These are phyloP conservation scores for Agrocybe praecox DNA, from an alignment of 768 basidiomycete species.

Conservation along the genomic window DNA sequence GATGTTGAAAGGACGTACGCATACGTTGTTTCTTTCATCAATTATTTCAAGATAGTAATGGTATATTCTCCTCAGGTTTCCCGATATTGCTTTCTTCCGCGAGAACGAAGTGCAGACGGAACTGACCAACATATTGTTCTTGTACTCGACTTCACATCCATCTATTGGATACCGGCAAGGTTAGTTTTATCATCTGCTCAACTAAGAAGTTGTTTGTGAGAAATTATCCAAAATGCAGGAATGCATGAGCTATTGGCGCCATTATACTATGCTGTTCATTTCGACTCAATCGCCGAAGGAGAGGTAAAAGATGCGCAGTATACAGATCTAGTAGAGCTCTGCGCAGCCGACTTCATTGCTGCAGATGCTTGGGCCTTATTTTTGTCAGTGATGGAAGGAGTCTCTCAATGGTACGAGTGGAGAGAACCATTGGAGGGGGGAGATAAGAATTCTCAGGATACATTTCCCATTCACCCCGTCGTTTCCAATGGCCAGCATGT, in stretches of 20 bases:
- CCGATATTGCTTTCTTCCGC: conserved; percentile 94
- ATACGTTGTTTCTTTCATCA: conserved; percentile 3
- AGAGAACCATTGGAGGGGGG: conserved; percentile 38
- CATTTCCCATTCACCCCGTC: conserved; percentile 47
- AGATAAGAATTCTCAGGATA: conserved; percentile 23
- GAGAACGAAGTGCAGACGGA: conserved; percentile 71
- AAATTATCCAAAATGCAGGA: conserved; percentile 41
- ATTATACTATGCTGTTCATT: conserved; percentile 80
- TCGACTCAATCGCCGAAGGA: conserved; percentile 64
- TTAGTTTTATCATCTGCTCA: conserved; percentile 12
- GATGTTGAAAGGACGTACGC: conserved; percentile 96
- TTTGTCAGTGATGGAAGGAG: conserved; percentile 72
- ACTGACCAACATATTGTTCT: conserved; percentile 85
- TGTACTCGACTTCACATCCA: conserved; percentile 79
- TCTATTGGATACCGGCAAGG: conserved; percentile 91
- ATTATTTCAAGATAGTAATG: background rate
- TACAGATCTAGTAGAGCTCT: conserved; percentile 55
- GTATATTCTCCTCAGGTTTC: conserved; percentile 64
- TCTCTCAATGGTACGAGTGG: conserved; percentile 82
- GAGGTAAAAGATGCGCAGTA: conserved; percentile 31
- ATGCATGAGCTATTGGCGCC: conserved; percentile 98
- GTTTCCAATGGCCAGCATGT: conserved; percentile 47
- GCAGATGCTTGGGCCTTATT: conserved; percentile 92
- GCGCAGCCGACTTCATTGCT: conserved; percentile 68
- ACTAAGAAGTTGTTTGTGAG: background rate